Percentiles rank a stretch among this genome's conserved stretches.
Evolutionary conservation across 306 rosid species (phyloP).

Genomic region (Crotalaria pallida): DNA sequence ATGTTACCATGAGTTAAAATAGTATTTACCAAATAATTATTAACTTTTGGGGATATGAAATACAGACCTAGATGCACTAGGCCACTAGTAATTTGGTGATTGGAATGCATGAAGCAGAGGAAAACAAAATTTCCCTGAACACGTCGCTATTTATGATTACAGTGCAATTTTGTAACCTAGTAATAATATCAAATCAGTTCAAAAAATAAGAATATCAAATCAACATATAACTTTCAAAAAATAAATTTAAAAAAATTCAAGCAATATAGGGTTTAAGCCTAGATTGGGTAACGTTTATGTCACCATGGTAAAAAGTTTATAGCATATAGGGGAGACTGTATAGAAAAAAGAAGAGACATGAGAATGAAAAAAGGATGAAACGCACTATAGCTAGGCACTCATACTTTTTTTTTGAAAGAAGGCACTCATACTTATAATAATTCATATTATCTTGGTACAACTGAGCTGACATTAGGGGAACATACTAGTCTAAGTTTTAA

Average conservation of each 20-base stretch:
- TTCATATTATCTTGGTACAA: no score
- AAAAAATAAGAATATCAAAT: no score
- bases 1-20: not conserved
- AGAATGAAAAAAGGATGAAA: no score
- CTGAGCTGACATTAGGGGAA: no score
- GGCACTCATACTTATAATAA: no score
- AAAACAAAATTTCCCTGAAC: conserved; percentile 24
- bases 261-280: not conserved
- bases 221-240: no score
- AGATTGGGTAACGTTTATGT: not conserved
- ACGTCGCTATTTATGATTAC: conserved; percentile 22
- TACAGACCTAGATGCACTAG: not conserved
- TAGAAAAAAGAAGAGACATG: no score
- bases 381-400: no score
- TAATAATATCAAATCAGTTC: not conserved
- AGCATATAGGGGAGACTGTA: no score
- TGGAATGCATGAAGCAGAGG: conserved; percentile 7
- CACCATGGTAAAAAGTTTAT: not conserved
- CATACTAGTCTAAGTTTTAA: not conserved
- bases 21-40: not conserved
- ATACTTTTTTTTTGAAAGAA: no score
- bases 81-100: not conserved
- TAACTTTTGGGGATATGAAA: not conserved
- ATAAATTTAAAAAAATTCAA: no score
- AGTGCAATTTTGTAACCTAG: conserved; percentile 29